Conservation (phyloP, 306 rosid species). For the Myrica gale region DNA sequence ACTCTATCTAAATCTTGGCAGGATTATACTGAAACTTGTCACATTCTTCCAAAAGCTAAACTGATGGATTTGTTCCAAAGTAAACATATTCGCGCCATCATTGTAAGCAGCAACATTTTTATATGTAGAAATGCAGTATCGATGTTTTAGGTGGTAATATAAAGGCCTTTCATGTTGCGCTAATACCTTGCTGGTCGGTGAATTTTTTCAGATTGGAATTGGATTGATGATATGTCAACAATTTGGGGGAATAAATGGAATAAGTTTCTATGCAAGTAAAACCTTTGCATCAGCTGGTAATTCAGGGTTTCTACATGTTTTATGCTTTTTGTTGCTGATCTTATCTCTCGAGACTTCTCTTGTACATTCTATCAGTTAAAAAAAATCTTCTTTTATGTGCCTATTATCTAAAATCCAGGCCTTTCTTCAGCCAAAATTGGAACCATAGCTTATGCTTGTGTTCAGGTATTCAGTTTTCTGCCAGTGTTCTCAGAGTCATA, state of each 20-base stretch:
- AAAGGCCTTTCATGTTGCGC: constrained; percentile 7
- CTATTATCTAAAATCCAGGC: constrained; percentile 30
- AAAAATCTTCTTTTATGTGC: constrained; percentile 1
- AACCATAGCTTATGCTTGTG: constrained; percentile 48
- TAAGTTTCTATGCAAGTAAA: constrained; percentile 49
- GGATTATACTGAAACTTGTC: constrained; percentile 33
- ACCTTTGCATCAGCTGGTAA: constrained; percentile 48
- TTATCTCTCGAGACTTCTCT: background rate
- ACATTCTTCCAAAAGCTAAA: constrained; percentile 30
- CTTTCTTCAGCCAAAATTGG: constrained; percentile 43
- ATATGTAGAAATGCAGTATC: constrained; percentile 20
- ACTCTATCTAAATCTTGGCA: constrained; percentile 11
- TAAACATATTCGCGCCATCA: constrained; percentile 29
- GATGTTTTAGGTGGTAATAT: constrained; percentile 2
- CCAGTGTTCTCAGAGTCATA: background rate
- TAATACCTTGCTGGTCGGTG: constrained; percentile 7
- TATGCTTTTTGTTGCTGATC: background rate
- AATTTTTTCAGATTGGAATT: constrained; percentile 41
- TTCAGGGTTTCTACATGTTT: constrained; percentile 1
- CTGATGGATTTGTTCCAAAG: constrained; percentile 40
- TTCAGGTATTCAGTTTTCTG: constrained; percentile 37
- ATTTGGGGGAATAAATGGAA: constrained; percentile 47
- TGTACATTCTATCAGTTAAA: background rate
- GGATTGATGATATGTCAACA: constrained; percentile 55
- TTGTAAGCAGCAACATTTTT: constrained; percentile 19